A percentile compares a stretch with the other conserved stretches of the same genome.
Evolutionary conservation across 345 rosid genomes (phyloP).

Genomic region (Clausena lansium): DNA sequence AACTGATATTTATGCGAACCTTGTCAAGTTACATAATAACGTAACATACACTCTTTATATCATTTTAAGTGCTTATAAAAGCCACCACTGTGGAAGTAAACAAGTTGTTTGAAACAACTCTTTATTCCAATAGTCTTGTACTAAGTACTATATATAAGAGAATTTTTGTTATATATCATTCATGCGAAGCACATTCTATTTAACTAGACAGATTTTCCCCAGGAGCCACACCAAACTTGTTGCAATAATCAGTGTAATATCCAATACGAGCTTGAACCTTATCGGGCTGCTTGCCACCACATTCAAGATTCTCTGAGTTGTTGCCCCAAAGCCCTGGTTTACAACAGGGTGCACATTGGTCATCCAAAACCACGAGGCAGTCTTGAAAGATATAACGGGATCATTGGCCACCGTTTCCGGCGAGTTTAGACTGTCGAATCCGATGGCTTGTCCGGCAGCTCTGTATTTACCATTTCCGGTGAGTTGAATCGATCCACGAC

Average conservation of each 20-base stretch:
- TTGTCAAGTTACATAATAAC: too few relatives aligned
- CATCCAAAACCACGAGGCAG: conserved; percentile 77
- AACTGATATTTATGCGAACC: too few relatives aligned
- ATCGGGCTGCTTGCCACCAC: background rate
- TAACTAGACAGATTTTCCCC: background rate
- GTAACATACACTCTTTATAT: too few relatives aligned
- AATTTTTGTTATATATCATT: background rate
- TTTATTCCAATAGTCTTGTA: too few relatives aligned
- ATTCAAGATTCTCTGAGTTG: background rate
- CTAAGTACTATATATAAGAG: too few relatives aligned
- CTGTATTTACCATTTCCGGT: conserved; percentile 70
- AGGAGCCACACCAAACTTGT: background rate
- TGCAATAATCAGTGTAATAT: conserved; percentile 3
- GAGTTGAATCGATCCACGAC: conserved; percentile 67
- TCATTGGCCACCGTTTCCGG: conserved; percentile 64
- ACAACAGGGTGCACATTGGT: conserved; percentile 43
- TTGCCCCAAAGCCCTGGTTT: conserved; percentile 36
- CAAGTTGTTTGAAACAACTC: background rate
- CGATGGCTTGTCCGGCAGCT: conserved; percentile 44
- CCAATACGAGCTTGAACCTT: background rate
- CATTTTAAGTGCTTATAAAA: too few relatives aligned
- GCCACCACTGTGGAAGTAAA: too few relatives aligned
- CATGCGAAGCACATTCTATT: background rate
- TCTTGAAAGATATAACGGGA: conserved; percentile 54
- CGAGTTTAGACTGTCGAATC: conserved; percentile 51